phyloP scores from a whole-genome alignment of 768 basidiomycete species.

The Guyanaporus albipodus region DNA sequence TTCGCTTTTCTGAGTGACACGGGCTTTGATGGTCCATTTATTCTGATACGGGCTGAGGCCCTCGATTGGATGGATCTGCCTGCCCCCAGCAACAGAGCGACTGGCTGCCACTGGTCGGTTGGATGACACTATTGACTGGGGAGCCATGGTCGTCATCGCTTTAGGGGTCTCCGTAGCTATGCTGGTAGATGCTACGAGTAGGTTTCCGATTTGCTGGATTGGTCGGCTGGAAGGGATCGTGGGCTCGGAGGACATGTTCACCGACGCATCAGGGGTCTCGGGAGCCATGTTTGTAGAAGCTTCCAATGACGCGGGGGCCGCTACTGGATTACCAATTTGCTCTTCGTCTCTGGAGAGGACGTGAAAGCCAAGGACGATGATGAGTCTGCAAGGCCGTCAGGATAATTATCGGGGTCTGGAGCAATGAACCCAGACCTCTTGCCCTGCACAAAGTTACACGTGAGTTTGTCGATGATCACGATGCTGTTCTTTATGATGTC shows the following conservation, averaged over 20 bases:
- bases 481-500: constrained; percentile 63
- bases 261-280: constrained; percentile 23
- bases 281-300: constrained; percentile 22
- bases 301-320: constrained; percentile 36
- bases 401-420: neutral
- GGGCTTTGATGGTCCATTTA: constrained; percentile 97
- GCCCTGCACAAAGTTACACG: constrained; percentile 79
- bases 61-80: constrained; percentile 68
- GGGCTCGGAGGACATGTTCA: no score
- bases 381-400: constrained; percentile 47
- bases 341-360: constrained; percentile 49
- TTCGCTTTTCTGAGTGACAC: constrained; percentile 85
- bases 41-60: constrained; percentile 95
- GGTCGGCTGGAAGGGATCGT: no score
- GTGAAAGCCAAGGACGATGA: constrained; percentile 72
- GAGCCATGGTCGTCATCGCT: constrained; percentile 28
- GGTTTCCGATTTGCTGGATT: constrained; percentile 80
- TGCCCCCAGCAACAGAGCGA: constrained; percentile 14
- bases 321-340: constrained; percentile 70
- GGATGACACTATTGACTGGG: constrained; percentile 26
- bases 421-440: constrained; percentile 54
- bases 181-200: constrained; percentile 34
- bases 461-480: constrained; percentile 67
- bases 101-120: constrained; percentile 8
- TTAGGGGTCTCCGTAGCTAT: constrained; percentile 18